Evolutionary conservation across 129 eudicot genomes (phyloP), one percentile per base, ranked within the genome.

Genomic region (Saussurea involucrata): DNA sequence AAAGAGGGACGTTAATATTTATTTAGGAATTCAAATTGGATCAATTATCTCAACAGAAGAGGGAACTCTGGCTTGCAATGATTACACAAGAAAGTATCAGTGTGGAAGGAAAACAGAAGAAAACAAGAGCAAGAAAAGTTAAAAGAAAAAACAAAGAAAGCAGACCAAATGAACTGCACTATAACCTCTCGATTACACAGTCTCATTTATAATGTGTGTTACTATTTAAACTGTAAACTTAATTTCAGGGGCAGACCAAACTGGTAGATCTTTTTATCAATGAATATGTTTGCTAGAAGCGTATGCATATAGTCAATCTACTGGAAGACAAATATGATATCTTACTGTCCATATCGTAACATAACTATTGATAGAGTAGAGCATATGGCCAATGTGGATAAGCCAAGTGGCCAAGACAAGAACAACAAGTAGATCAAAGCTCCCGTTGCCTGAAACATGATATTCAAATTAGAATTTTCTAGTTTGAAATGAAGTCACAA

Each of bases 321-420:
- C 32, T 32, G 24, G 28, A 66, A 72, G 71, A 57, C 73, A 37
- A 20, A 60, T 10, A 32, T 22, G 72, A 64, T 55, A 85, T 55
- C 97, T 91, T 91, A 93, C 98, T 77, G 87, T 86, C 98, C 97
- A 80, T 91, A 89, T 82, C 85, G 53, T 75, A 89, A 89, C 97
- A 94, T 89, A 40, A 94, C 83, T 68, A 88, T 63, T 75, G 87
- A 87, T 63, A 93, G 68, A 66, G 92, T 71, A 74, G 86, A 77
- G 88, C 97, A 89, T 66, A 91, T 91, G 76, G 81, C 90, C 85
- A 91, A 82, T 75, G 96, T 92, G 86, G 88, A 83, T 75, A 94
- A 81, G n/a, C 97, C 98, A 86, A 94, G 97, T 69, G 96, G 98
- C 92, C 90, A 88, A 46, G 97, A 95, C 85, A 95, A 88, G 74